A percentile compares a stretch with the other conserved stretches of the same genome.
Conservation (phyloP, 345 rosid genomes). For the Citrus inodora region DNA sequence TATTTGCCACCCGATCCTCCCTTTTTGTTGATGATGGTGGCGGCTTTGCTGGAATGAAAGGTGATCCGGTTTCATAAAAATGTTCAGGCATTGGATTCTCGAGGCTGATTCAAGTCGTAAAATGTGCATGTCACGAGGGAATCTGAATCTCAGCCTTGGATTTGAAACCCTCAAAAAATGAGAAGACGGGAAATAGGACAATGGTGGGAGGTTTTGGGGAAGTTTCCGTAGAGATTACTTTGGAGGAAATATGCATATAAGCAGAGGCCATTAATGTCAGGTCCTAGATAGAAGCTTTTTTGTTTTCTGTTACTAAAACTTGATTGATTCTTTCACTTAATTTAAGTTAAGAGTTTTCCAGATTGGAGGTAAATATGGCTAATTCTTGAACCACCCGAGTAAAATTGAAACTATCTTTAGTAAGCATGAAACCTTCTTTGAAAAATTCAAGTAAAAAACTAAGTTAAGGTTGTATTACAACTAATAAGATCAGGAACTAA, state of each 20-base stretch:
- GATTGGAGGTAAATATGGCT: constrained; percentile 5
- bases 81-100: constrained; percentile 3
- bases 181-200: not conserved
- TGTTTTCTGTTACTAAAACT: not conserved
- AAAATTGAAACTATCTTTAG: not conserved
- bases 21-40: constrained; percentile 19
- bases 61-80: constrained; percentile 8
- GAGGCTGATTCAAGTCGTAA: not conserved
- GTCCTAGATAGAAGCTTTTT: not conserved
- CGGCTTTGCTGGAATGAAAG: constrained; percentile 17
- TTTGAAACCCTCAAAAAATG: not conserved
- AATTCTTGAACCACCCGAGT: not conserved
- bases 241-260: not conserved
- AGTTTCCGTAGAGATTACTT: not conserved
- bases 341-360: not conserved
- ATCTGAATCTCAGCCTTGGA: not conserved
- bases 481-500: not conserved
- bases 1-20: constrained; percentile 20
- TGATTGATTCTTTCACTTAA: not conserved
- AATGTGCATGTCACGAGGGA: not conserved
- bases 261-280: constrained; percentile 16
- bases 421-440: not conserved
- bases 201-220: not conserved
- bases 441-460: not conserved
- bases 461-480: not conserved